Base-by-base conservation (phyloP, 495 filamentous ascomycete genomes). In the Immersiella caudata region DNA sequence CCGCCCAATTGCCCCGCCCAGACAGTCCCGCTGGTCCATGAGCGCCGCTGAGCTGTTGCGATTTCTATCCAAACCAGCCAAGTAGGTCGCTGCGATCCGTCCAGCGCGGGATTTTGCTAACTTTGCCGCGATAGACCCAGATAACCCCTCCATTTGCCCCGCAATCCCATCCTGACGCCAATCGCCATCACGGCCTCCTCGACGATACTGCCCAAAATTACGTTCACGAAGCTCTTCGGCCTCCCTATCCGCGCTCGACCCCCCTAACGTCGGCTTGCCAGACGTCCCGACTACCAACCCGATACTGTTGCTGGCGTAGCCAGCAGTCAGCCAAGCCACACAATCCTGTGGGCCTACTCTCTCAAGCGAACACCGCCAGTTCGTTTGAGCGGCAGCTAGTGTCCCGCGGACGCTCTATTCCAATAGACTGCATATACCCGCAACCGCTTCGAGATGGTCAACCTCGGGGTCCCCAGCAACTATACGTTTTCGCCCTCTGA, bases 11-110 rank as follows among this genome's bases (percentile, higher is more conserved):
- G 18, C 57, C 40, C 7, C 62, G 55, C 60, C 56, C 18, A 16
- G 18, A 46, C 20, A 46, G 20, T 62, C 51, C 29, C 50, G 29
- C 24, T 58, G 14, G 29, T 57, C 86, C 86, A 97, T 97, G 94
- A 94, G 87, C 89, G 89, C 88, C 79, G 89, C 88, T 83, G 93
- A 97, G 79, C 89, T 97, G 72, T 87, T 97, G 75, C 92, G 93
- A 83, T 93, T 97, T 83, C 87, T 97, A 70, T 97, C 92, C 68
- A 96, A 96, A 84, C 94, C 93, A 74, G 93, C 92, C 76, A 97
- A 97, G 94, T 98, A 80, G 79, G 91, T 83, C 20, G 51, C 61
- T 36, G 50, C 21, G 27, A 60, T 51, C 50, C 11, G 6, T 27
- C n/a, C 16, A 9, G 1, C 24, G 46, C 33, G 52, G 27, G 25